A percentile compares a stretch with the other conserved stretches of the same genome.
These are phyloP conservation scores for Esteya vermicola DNA, from an alignment of 2,329 filamentous ascomycete genomes.

Conservation along the genomic window DNA sequence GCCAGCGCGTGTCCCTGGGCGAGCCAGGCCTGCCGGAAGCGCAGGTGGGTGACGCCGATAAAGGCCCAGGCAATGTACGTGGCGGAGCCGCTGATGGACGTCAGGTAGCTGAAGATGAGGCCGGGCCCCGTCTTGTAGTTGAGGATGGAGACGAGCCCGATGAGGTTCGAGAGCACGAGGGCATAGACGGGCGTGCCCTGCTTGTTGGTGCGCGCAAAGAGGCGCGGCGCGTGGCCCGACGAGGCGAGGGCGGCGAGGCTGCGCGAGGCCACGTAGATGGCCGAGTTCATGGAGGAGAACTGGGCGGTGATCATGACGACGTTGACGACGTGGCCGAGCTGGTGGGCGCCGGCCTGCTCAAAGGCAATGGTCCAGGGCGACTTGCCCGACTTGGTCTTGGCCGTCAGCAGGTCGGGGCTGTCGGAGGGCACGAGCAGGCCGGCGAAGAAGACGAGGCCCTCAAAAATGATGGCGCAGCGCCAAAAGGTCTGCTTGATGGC, in stretches of 20 bases:
- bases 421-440: slow-evolving; percentile 15
- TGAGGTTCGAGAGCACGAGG: slow-evolving; percentile 41
- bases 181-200: slow-evolving; percentile 47
- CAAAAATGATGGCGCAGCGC: slow-evolving; percentile 23
- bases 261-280: slow-evolving; percentile 42
- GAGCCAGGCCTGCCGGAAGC: slow-evolving; percentile 45
- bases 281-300: slow-evolving; percentile 54
- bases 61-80: slow-evolving; percentile 58
- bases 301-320: slow-evolving; percentile 60
- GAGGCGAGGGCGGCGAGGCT: slow-evolving; percentile 44
- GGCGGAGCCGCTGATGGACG: slow-evolving; percentile 54
- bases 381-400: slow-evolving; percentile 21
- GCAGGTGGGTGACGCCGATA: slow-evolving; percentile 48
- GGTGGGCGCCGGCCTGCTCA: slow-evolving; percentile 49
- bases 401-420: slow-evolving; percentile 18
- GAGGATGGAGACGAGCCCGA: slow-evolving; percentile 43
- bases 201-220: slow-evolving; percentile 37
- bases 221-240: slow-evolving; percentile 39
- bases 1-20: slow-evolving; percentile 41
- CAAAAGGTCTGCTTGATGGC: slow-evolving; percentile 14
- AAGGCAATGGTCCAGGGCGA: slow-evolving; percentile 61
- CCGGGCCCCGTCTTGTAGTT: slow-evolving; percentile 23
- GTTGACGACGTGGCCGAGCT: slow-evolving; percentile 59
- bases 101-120: slow-evolving; percentile 56
- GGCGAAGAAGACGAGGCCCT: slow-evolving; percentile 16